Conservation (phyloP, 2,329 filamentous ascomycete species). For the Curvularia verruculosa region DNA sequence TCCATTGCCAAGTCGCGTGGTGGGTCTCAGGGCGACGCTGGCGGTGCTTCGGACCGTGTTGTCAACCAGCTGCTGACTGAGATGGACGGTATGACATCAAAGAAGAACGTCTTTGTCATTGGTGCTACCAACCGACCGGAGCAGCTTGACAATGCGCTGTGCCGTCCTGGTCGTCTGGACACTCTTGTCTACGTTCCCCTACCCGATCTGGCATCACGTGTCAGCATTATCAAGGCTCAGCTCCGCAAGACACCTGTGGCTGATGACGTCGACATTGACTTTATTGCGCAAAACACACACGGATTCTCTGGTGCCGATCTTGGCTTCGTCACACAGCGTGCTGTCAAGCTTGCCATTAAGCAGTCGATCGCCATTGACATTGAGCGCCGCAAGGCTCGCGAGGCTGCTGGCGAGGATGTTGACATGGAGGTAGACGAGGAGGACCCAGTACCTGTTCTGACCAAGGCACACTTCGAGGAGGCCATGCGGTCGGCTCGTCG, state of each 20-base stretch:
- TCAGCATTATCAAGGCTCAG: conserved; percentile 90
- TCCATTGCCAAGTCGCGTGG: conserved; percentile 99
- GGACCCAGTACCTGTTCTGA: conserved; percentile 94
- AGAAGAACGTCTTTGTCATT: conserved; percentile 99
- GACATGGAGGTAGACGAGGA: conserved; percentile 78
- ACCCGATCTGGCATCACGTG: conserved; percentile 87
- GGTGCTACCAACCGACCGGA: conserved; percentile 98
- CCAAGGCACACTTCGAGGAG: conserved; percentile 97
- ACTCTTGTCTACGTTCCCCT: conserved; percentile 98
- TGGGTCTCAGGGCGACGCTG: conserved; percentile 92
- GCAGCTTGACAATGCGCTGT: conserved; percentile 96
- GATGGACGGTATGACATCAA: conserved; percentile 99
- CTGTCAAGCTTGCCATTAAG: conserved; percentile 99
- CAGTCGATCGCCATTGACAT: conserved; percentile 90
- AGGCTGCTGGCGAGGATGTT: conserved; percentile 72
- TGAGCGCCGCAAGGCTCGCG: conserved; percentile 85
- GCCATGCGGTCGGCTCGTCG: conserved; percentile 94
- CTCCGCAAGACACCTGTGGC: conserved; percentile 97
- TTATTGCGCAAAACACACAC: conserved; percentile 95
- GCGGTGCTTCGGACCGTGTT: conserved; percentile 97
- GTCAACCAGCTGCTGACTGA: conserved; percentile 99
- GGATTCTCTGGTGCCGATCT: conserved; percentile 99
- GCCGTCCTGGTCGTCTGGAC: conserved; percentile 97
- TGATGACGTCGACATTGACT: conserved; percentile 82
- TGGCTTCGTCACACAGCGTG: conserved; percentile 97